These are phyloP conservation scores for Solanum chiquidenum DNA, from an alignment of 257 asterid genomes.

Conservation along the genomic window DNA sequence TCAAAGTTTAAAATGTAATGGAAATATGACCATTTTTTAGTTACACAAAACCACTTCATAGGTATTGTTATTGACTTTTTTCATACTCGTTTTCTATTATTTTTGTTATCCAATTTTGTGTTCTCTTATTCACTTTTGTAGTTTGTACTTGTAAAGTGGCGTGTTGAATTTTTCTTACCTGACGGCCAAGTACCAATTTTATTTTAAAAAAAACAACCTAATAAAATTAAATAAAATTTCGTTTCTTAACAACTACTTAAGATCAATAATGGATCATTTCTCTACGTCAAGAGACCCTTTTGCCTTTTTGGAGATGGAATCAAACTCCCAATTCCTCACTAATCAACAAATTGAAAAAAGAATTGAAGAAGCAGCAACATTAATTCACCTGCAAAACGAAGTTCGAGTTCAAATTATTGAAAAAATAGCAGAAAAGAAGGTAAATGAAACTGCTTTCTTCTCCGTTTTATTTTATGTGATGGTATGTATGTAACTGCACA, in stretches of 20 bases:
- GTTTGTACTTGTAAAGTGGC: too few species aligned
- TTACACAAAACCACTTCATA: too few species aligned
- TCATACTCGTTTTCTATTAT: not conserved
- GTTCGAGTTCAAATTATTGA: not conserved
- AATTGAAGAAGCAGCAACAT: not conserved
- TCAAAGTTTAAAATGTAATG: not conserved
- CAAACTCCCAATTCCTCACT: not conserved
- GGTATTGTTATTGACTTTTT: not conserved
- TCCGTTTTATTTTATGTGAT: not conserved
- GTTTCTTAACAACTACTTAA: not conserved
- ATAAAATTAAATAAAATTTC: not conserved
- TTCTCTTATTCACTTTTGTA: too few species aligned
- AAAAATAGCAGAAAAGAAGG: not conserved
- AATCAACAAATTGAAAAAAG: not conserved
- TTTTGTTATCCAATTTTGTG: not conserved
- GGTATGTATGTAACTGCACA: not conserved
- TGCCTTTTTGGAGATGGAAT: not conserved
- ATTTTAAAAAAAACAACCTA: not conserved
- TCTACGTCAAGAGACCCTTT: not conserved
- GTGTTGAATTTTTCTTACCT: not conserved
- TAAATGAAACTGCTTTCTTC: not conserved
- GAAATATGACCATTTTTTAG: not conserved
- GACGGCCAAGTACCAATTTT: not conserved
- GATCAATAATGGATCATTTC: not conserved
- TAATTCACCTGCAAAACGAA: not conserved